Base-by-base conservation (phyloP, 2,329 filamentous ascomycete genomes). In the Penicillium sp. region DNA sequence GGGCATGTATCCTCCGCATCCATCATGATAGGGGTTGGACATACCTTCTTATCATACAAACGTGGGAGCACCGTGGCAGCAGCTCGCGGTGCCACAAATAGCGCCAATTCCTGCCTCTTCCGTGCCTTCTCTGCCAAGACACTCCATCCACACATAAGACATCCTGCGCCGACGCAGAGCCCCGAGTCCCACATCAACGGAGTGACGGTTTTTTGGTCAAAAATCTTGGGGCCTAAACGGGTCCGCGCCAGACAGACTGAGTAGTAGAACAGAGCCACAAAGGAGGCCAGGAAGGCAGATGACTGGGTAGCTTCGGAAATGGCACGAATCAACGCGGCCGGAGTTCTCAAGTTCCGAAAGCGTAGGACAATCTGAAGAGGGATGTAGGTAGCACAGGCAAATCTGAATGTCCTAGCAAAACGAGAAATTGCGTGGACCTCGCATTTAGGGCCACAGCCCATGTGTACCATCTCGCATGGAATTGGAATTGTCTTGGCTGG, bases 381-480 rank as follows among this genome's bases (percentile, higher is more conserved):
- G 1, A 89, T 68, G 55, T 93, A 90, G 12, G 84, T 87, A 25
- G 74, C 74, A 66, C 86, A 79, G 26, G 85, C 79, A 72, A 85
- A 87, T 41, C 71, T 72, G 72, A 85, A 90, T 2, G 82, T 80
- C 36, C 75, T 74, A 36, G 62, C 63, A 61, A 90, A 85, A 23
- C 86, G 77, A 42, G 72, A 74, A 14, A 82, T 42, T 2, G 82
- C 84, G 59, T 93, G 84, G 46, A 73, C 72, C 59, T 93, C 86
- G 62, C 86, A 68, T 39, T 71, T 85, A 1, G 77, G 72, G 2
- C 85, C 83, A 45, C 72, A 74, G 37, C 83, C 83, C 79, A 87
- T 86, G 65, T 94, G 87, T 2, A 92, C 85, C 47, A 93, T 71
- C 59, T 87, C 80, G 64, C 87, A 94, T 1, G 85, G 85, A 41